Evolutionary conservation across 176 grass and related monocot species (phyloP).

Genomic region (Olyra latifolia): DNA sequence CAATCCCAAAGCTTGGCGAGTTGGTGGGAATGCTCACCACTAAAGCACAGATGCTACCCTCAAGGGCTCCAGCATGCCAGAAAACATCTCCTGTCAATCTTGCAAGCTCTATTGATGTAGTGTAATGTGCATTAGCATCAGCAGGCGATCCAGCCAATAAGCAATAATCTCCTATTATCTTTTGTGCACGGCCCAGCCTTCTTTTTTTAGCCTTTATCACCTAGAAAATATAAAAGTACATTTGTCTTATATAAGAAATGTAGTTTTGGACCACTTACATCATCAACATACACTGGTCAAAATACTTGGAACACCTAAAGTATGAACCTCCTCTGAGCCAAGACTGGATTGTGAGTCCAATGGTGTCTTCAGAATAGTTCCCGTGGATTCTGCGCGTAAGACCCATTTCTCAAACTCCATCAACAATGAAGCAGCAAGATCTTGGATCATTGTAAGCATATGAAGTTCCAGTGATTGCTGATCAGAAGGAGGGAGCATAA

Average conservation of each 20-base stretch:
- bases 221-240: slow-evolving; percentile 47
- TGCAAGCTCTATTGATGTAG: slow-evolving; percentile 92
- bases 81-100: slow-evolving; percentile 98
- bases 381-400: slow-evolving; percentile 88
- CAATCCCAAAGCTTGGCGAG: not conserved
- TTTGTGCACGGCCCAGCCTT: slow-evolving; percentile 90
- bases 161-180: slow-evolving; percentile 97
- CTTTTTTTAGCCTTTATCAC: slow-evolving; percentile 98
- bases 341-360: slow-evolving; percentile 98
- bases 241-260: slow-evolving; percentile 41
- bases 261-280: slow-evolving; percentile 29
- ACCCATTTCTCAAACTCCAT: slow-evolving; percentile 99
- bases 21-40: slow-evolving; percentile 51
- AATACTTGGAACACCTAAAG: slow-evolving; percentile 87
- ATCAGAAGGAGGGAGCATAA: slow-evolving; percentile 83
- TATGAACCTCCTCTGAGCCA: slow-evolving; percentile 99
- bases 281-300: slow-evolving; percentile 48
- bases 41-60: slow-evolving; percentile 92
- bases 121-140: slow-evolving; percentile 98
- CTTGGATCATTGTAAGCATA: slow-evolving; percentile 98
- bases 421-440: slow-evolving; percentile 86
- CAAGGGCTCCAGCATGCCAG: slow-evolving; percentile 98
- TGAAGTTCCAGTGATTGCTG: slow-evolving; percentile 85
- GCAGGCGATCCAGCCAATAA: slow-evolving; percentile 91
- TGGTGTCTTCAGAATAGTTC: slow-evolving; percentile 99